Base-by-base conservation (phyloP, 108 stramenopile species). In the Nitzschia putrida region DNA sequence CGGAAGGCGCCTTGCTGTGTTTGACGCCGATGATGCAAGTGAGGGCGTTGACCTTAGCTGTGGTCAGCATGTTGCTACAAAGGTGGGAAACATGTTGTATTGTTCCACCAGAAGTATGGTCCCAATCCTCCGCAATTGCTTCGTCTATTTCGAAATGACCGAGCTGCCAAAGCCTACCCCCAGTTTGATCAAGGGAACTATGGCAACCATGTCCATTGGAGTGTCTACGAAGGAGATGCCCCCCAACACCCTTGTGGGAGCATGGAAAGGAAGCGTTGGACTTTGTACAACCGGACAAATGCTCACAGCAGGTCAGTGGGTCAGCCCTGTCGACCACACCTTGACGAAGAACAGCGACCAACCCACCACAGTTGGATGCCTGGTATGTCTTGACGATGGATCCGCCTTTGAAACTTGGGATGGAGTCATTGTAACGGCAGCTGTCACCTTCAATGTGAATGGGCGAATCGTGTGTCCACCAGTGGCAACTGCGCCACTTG, bases 141-240 rank as follows among this genome's bases (percentile, higher is more conserved):
- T 90, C 74, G 96, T 94, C 4, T 95, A 95, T 68, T 97, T 95
- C 82, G 95, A 97, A 78, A 93, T 96, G 79, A 91, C 92, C 3
- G 92, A 93, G 3, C 57, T 85, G 3, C 86, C 88, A 14, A 80
- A 81, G 26, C 72, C 71, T 42, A 52, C 58, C 66, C 70, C 69
- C 34, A 51, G 23, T 29, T 47, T 75, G 21, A 64, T 77, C 14
- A 76, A 72, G 44, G 61, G 74, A 41, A 73, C 76, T 13, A 78
- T 76, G 77, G 80, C 90, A 44, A 83, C 89, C 16, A 64, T 98
- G 53, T 85, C 91, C 16, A 83, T 98, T 71, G 97, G 97, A 3
- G 74, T 98, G 16, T 94, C 94, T 20, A 98, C 96, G 5, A 81
- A 89, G 44, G 97, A 98, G 77, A 98, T 98, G 97, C 95, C 97